Evolutionary conservation across 805 yeast species (phyloP), one percentile per base, ranked within the genome.

Genomic region (Teunomyces pallodes): DNA sequence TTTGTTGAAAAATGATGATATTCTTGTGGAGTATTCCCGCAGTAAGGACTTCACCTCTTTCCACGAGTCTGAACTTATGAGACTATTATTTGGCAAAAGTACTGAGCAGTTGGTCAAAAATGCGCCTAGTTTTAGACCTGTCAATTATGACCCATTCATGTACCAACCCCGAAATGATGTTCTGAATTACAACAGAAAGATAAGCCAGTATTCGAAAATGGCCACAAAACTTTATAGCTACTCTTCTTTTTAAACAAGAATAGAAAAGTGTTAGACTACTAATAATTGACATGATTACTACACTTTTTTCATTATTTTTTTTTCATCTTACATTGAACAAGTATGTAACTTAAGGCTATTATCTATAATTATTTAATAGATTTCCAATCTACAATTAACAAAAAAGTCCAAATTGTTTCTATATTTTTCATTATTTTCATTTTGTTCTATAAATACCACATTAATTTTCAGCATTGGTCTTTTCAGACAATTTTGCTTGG

Each of bases 401-500:
- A 20, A 16, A 16, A 20, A 20, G 6, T 20, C 24, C 4, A 20
- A 20, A 20, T 20, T 20, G 24, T 20, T 20, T 5, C 39, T 2
- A 9, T 16, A 16, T 35, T 35, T 35, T 9, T 10, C n/a, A n/a
- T 17, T 16, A 35, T 35, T 35, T 17, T 35, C 39, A 35, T 17
- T 10, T 16, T 20, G n/a, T 38, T 38, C 41, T 38, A 38, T 35
- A 14, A 35, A 16, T 35, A 35, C 16, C 24, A 35, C 29, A 38
- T 30, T 36, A 45, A 17, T 39, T 39, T 35, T 46, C 45, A 29
- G 51, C 45, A 48, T 66, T 66, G 26, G 61, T 56, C 47, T 55
- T 48, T 17, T 64, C 69, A 32, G 68, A 60, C 47, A 65, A 58
- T 54, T 66, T 67, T 16, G 72, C 72, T 53, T 69, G 74, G 33